phyloP scores from a whole-genome alignment of 371 early-diverging fungal genomes.

The Apophysomyces ossiformis region DNA sequence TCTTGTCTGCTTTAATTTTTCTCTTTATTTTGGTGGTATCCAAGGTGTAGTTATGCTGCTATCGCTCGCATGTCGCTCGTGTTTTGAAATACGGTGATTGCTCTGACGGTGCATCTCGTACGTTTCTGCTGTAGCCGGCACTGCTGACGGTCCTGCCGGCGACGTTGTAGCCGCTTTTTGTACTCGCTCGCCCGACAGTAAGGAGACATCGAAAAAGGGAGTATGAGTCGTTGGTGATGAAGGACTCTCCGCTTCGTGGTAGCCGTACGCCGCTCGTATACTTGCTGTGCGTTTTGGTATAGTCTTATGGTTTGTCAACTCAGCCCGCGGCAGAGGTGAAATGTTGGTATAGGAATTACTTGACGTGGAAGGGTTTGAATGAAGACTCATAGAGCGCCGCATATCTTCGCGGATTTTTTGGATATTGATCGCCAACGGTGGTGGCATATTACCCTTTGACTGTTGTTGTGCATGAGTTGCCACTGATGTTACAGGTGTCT shows the following conservation, averaged over 20 bases:
- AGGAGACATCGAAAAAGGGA: constrained; percentile 31
- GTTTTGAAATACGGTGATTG: constrained; percentile 32
- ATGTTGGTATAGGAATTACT: constrained; percentile 10
- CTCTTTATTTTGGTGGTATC: constrained; percentile 9
- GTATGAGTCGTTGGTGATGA: constrained; percentile 46
- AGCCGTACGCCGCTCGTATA: constrained; percentile 24
- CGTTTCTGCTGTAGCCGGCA: constrained; percentile 22
- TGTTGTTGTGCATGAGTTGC: not conserved
- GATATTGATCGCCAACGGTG: constrained; percentile 10
- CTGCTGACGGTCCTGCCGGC: constrained; percentile 9
- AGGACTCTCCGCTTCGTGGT: constrained; percentile 39
- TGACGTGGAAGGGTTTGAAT: constrained; percentile 7
- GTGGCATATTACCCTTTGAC: not conserved
- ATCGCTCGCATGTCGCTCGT: constrained; percentile 20
- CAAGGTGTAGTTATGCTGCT: constrained; percentile 7
- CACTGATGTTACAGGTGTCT: not conserved
- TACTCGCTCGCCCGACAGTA: constrained; percentile 13
- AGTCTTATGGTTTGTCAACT: constrained; percentile 7
- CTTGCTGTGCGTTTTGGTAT: constrained; percentile 10
- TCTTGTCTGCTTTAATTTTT: not conserved
- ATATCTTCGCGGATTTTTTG: constrained; percentile 20
- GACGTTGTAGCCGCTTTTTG: not conserved
- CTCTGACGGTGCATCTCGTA: constrained; percentile 33
- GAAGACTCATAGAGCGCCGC: constrained; percentile 22
- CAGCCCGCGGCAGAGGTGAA: constrained; percentile 7